Base-by-base conservation (phyloP, 2,329 filamentous ascomycete genomes). In the Bisporella sp. region DNA sequence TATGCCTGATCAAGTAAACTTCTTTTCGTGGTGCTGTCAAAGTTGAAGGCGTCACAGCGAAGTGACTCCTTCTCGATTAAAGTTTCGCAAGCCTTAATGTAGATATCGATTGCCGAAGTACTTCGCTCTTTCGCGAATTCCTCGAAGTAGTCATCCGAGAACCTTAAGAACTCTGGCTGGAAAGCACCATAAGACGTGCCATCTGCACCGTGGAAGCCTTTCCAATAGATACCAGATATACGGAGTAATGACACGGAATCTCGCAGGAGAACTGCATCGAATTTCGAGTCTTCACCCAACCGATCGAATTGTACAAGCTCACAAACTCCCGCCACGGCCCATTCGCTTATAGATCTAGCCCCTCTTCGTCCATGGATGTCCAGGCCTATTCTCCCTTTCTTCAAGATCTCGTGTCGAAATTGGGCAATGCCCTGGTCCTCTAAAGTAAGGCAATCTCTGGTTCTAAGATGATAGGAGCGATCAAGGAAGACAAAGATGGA, bases 401-500 rank as follows among this genome's bases (percentile, higher is more conserved):
- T 54, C 31, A 64, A 84, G 3, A 76, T 67, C 58, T 75, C 76
- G 53, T 70, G 77, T 48, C 87, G 80, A 65, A 97, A 99, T 53
- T 89, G 77, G 11, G 75, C 70, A 49, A 93, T 82, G 5, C 85
- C 81, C 73, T 95, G 83, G 62, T 95, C 89, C 62, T 91, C 86
- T 50, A 99, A 81, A 33, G 86, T 86, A 7, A 77, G 76, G 35
- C 78, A 70, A 28, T 85, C 81, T 58, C 84, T 82, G 43, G 84
- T 82, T 51, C 85, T 84, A 2, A 96, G 73, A 6, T 99, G 76
- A 64, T 90, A 96, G 2, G 90, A 88, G 55, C 93, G 84, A 66
- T 99, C 92, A 57, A 99, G 78, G 63, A 91, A 99, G 71, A 90
- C 95, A 69, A 96, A 97, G 39, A 95, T 86, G 56, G 87, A 92